A percentile compares a stretch with the other conserved stretches of the same genome.
Conservation (phyloP, 768 basidiomycete species). For the Ramaria sp. region DNA sequence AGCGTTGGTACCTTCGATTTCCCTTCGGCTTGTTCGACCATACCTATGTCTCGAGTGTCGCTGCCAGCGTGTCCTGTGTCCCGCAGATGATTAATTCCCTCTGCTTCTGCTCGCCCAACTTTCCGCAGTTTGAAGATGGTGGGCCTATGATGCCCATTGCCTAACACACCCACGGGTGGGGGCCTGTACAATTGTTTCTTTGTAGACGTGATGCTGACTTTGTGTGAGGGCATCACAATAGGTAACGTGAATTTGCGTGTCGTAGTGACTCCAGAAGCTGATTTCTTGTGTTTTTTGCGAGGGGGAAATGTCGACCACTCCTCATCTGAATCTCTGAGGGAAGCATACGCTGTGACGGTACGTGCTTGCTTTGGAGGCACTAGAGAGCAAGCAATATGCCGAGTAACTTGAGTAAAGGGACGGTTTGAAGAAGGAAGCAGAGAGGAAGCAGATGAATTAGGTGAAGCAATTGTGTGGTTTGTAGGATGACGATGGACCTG, state of each 20-base stretch:
- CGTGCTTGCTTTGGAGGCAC: constrained; percentile 8
- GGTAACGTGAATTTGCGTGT: constrained; percentile 5
- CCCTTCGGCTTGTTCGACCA: background rate
- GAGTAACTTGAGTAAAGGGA: background rate
- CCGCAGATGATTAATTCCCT: background rate
- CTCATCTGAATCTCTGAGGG: constrained; percentile 1
- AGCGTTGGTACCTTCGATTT: background rate
- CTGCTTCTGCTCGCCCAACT: background rate
- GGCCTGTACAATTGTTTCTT: background rate
- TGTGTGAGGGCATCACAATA: background rate
- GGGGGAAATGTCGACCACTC: constrained; percentile 14
- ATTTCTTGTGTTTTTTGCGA: constrained; percentile 9
- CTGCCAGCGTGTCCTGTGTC: background rate
- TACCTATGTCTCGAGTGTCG: background rate
- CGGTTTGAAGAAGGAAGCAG: too few species aligned
- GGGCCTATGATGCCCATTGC: background rate
- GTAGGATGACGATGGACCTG: too few species aligned
- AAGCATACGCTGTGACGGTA: background rate
- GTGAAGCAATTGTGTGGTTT: too few species aligned
- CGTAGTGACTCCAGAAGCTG: background rate
- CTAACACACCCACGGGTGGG: background rate
- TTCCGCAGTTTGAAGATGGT: background rate
- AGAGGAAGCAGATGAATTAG: too few species aligned
- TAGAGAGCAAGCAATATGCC: background rate
- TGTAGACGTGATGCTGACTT: background rate